Evolutionary conservation across 2,329 filamentous ascomycete species (phyloP).

Genomic region (Fusarium chlamydosporum): DNA sequence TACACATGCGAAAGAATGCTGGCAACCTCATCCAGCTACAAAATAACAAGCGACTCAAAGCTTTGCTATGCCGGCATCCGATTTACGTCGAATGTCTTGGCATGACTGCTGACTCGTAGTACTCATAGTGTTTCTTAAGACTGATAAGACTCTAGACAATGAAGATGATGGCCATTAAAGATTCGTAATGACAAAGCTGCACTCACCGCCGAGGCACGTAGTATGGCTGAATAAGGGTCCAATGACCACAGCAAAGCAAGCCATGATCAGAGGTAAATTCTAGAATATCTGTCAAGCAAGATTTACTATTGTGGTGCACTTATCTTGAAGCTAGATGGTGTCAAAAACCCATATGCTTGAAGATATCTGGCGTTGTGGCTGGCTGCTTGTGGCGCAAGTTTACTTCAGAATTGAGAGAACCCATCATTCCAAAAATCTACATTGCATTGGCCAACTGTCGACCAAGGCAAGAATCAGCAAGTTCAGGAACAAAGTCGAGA

Average conservation of each 20-base stretch:
- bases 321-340: neutral
- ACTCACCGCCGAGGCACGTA: neutral
- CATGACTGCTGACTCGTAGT: slow-evolving; percentile 10
- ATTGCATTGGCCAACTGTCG: slow-evolving; percentile 7
- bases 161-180: slow-evolving; percentile 17
- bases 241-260: slow-evolving; percentile 33
- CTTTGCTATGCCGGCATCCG: slow-evolving; percentile 13
- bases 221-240: neutral
- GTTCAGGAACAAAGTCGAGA: slow-evolving; percentile 18
- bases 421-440: slow-evolving; percentile 2
- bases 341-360: slow-evolving; percentile 9
- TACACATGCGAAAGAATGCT: slow-evolving; percentile 24
- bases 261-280: slow-evolving; percentile 30
- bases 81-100: slow-evolving; percentile 9
- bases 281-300: slow-evolving; percentile 4
- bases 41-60: neutral
- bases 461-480: slow-evolving; percentile 22
- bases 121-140: slow-evolving; percentile 7
- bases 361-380: slow-evolving; percentile 14
- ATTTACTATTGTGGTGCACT: neutral
- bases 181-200: slow-evolving; percentile 30
- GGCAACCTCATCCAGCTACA: neutral
- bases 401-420: neutral
- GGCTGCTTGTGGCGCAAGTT: slow-evolving; percentile 14
- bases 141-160: slow-evolving; percentile 14